These are phyloP conservation scores for Pharnaceum exiguum DNA, from an alignment of 148 eudicot species.

Conservation along the genomic window DNA sequence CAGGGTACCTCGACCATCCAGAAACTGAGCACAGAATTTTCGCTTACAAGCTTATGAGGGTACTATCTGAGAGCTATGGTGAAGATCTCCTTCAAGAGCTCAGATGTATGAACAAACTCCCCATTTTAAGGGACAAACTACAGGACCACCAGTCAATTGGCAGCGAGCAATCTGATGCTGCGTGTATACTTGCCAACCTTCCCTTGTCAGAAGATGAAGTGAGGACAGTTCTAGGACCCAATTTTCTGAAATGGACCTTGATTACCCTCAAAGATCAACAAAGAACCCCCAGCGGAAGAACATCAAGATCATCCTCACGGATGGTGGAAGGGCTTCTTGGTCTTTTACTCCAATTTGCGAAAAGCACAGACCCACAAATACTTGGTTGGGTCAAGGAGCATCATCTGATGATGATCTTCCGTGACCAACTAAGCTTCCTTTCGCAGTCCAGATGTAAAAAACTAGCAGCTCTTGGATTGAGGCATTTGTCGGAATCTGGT, in stretches of 20 bases:
- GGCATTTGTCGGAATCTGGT: slow-evolving; percentile 44
- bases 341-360: slow-evolving; percentile 51
- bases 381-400: slow-evolving; percentile 39
- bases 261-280: slow-evolving; percentile 39
- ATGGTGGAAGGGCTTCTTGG: slow-evolving; percentile 68
- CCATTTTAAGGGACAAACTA: slow-evolving; percentile 37
- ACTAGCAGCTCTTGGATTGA: slow-evolving; percentile 44
- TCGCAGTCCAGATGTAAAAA: slow-evolving; percentile 48
- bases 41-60: slow-evolving; percentile 42
- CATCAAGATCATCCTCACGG: slow-evolving; percentile 24
- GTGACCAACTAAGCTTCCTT: slow-evolving; percentile 30
- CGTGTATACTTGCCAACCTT: slow-evolving; percentile 56
- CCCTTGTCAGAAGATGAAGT: slow-evolving; percentile 48
- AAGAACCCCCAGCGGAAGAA: slow-evolving; percentile 24
- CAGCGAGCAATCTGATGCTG: slow-evolving; percentile 43
- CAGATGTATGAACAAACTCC: slow-evolving; percentile 34
- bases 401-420: slow-evolving; percentile 42
- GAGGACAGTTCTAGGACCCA: slow-evolving; percentile 36
- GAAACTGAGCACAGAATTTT: slow-evolving; percentile 34
- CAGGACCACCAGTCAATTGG: slow-evolving; percentile 31
- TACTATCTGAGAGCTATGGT: slow-evolving; percentile 47
- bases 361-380: slow-evolving; percentile 29
- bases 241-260: slow-evolving; percentile 45
- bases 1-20: slow-evolving; percentile 38
- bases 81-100: slow-evolving; percentile 31